A percentile compares a stretch with the other conserved stretches of the same genome.
Conservation (phyloP, 331 rosid genomes). For the Ulmus americana region DNA sequence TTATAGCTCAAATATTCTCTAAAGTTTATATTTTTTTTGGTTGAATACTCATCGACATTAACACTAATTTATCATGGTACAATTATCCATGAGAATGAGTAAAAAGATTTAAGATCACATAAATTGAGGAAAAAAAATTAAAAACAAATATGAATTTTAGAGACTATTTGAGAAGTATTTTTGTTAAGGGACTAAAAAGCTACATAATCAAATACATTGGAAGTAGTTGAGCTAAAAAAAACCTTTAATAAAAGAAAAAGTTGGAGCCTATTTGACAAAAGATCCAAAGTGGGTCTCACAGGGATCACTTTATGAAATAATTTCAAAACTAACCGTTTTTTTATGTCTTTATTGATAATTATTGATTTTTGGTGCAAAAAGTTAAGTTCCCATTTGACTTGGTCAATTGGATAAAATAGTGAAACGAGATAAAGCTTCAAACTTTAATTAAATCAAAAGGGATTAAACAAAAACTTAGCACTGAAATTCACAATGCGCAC, state of each 20-base stretch:
- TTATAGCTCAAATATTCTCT: too few relatives aligned
- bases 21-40: too few relatives aligned
- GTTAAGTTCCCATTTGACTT: background rate
- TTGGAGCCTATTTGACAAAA: background rate
- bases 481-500: constrained; percentile 13
- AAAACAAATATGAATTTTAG: too few relatives aligned
- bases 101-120: too few relatives aligned
- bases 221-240: too few relatives aligned
- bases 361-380: background rate
- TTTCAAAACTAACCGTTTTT: constrained; percentile 21
- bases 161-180: background rate
- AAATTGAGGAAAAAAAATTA: too few relatives aligned
- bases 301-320: background rate
- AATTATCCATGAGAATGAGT: too few relatives aligned
- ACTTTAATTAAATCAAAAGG: too few relatives aligned
- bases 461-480: background rate
- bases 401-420: background rate
- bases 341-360: constrained; percentile 5
- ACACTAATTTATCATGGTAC: too few relatives aligned
- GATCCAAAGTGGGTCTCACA: background rate
- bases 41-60: too few relatives aligned
- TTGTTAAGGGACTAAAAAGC: background rate
- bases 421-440: background rate
- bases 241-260: too few relatives aligned
- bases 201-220: too few relatives aligned